Base-by-base conservation (phyloP, 768 basidiomycete genomes). In the Boletus vinaceobasis region DNA sequence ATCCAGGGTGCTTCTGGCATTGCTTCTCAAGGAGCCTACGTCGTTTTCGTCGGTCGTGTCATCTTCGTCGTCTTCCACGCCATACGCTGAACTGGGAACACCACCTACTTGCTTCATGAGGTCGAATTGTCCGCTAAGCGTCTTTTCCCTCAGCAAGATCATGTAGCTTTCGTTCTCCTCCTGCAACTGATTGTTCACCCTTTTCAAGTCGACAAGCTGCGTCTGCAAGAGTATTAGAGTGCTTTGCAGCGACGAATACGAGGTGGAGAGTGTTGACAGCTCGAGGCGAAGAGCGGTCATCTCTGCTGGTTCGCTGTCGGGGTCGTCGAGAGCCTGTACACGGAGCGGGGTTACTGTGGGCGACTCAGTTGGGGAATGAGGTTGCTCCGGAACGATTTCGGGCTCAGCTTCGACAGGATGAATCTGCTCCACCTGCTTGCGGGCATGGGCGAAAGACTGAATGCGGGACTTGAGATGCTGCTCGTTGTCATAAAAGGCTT, bases 81-180 rank as follows among this genome's bases (percentile, higher is more conserved):
- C 75, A 4, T 76, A 78, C 15, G 74, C 70, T 38, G 67, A 72
- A 19, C 70, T 70, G n/a, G 66, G 67, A 48, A 71, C 73, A 42
- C 75, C 80, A 39, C 81, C 83, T 33, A 88, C 85, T 70, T 86
- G 83, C 62, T 78, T 84, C 68, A 85, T 75, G 58, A 90, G 74
- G 67, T 92, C 87, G 67, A 89, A 91, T 62, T 90, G 88, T 5
- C 96, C 96, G 60, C 80, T 93, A 42, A 98, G 71, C 0, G 97
- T 98, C 75, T 83, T 87, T 74, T 98, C 95, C 57, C 91, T 79
- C 26, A 98, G 74, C 37, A 99, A 79, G 58, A 95, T 91, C 81
- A 96, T 93, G 75, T 93, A 99, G 47, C 90, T 90, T 72, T 97
- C 94, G 70, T 98, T 99, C 63, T 98, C 95, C 71, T 98, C 94